A percentile compares a stretch with the other conserved stretches of the same genome.
These are phyloP conservation scores for Ceriops tagal DNA, from an alignment of 345 rosid species.

Conservation along the genomic window DNA sequence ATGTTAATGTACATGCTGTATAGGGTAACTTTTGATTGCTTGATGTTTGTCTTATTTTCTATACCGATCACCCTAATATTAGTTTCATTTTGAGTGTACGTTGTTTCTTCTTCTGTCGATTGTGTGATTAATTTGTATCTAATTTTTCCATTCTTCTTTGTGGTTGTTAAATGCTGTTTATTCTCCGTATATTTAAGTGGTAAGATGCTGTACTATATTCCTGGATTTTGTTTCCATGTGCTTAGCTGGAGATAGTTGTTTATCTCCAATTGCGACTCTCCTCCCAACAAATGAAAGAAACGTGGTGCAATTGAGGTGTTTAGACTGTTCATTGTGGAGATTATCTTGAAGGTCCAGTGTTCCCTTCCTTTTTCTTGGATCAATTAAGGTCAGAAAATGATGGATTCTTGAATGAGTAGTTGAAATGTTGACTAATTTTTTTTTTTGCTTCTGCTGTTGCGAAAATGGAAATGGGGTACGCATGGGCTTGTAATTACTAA, in stretches of 20 bases:
- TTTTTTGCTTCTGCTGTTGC: too few species aligned
- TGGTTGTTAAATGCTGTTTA: slow-evolving; percentile 3
- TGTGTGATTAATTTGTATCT: background rate
- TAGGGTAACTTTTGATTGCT: background rate
- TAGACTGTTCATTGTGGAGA: too few species aligned
- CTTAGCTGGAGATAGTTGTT: too few species aligned
- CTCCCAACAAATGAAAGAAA: too few species aligned
- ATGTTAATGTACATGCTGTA: slow-evolving; percentile 27
- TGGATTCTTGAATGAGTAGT: background rate
- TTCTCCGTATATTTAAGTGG: slow-evolving; percentile 1
- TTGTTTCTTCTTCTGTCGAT: background rate
- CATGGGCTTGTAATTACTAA: too few species aligned
- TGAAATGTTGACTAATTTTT: too few species aligned
- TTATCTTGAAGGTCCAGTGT: too few species aligned
- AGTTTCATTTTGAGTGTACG: background rate
- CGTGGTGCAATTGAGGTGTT: too few species aligned
- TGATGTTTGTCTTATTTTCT: slow-evolving; percentile 8
- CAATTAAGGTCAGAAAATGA: background rate
- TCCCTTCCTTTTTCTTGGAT: background rate
- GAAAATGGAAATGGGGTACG: too few species aligned
- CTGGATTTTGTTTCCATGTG: background rate
- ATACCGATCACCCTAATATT: slow-evolving; percentile 4
- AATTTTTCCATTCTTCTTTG: background rate
- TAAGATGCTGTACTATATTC: background rate
- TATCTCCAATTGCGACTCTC: too few species aligned